phyloP scores from a whole-genome alignment of 208 protist genomes.

The Crithidia brevicula region DNA sequence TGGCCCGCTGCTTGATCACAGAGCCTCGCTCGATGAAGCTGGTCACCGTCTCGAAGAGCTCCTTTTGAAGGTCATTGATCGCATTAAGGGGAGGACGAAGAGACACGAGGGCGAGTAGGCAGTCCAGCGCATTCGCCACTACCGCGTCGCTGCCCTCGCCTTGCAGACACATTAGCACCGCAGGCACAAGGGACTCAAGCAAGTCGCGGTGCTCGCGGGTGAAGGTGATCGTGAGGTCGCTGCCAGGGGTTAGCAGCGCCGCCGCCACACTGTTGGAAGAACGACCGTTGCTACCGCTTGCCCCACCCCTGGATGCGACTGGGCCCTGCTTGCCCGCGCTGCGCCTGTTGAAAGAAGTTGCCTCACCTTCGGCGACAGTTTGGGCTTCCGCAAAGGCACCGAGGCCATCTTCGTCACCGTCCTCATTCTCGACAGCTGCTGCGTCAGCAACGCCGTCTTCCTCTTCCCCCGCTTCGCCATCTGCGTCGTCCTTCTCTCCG shows the following conservation, averaged over 20 bases:
- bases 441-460: background rate
- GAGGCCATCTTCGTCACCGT: slow-evolving; percentile 61
- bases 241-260: slow-evolving; percentile 20
- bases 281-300: background rate
- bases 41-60: slow-evolving; percentile 76
- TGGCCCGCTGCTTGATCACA: slow-evolving; percentile 87
- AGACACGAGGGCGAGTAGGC: slow-evolving; percentile 80
- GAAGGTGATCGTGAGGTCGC: slow-evolving; percentile 70
- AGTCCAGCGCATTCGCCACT: slow-evolving; percentile 84
- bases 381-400: slow-evolving; percentile 68
- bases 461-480: slow-evolving; percentile 28
- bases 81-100: slow-evolving; percentile 75
- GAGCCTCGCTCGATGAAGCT: slow-evolving; percentile 84
- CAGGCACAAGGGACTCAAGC: slow-evolving; percentile 76
- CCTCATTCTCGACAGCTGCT: slow-evolving; percentile 15
- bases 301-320: background rate
- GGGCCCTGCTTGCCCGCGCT: background rate
- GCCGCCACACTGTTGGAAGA: background rate
- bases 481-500: slow-evolving; percentile 33
- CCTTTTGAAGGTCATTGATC: slow-evolving; percentile 56
- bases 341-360: background rate
- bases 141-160: slow-evolving; percentile 91
- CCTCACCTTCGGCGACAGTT: slow-evolving; percentile 34
- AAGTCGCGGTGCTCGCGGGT: slow-evolving; percentile 73
- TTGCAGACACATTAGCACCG: slow-evolving; percentile 79